phyloP scores from a whole-genome alignment of 176 grass and related monocot species.

The Thalia dealbata region DNA sequence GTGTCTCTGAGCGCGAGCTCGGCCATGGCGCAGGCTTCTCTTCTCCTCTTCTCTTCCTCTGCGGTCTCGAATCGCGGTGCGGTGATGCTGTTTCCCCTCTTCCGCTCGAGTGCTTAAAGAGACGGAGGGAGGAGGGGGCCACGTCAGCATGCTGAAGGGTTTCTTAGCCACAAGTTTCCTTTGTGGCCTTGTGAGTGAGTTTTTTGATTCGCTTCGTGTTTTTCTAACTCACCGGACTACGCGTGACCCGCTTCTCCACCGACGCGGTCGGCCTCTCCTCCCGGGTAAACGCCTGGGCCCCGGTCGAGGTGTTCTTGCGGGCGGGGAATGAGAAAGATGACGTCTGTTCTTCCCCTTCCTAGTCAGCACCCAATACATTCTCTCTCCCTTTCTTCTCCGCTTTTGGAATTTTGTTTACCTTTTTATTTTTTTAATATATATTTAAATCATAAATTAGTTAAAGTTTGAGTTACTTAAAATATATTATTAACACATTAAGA shows the following conservation, averaged over 20 bases:
- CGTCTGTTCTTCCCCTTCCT: not conserved
- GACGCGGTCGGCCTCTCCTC: not conserved
- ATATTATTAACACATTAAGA: too few species aligned
- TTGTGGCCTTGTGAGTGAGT: conserved; percentile 1
- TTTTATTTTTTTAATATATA: too few species aligned
- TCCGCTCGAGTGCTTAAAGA: not conserved
- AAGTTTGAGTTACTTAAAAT: too few species aligned
- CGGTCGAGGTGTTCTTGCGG: not conserved
- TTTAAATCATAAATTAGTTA: too few species aligned
- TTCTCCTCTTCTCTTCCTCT: not conserved
- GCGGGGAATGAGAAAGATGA: not conserved
- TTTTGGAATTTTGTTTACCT: too few species aligned
- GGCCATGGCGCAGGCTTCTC: not conserved
- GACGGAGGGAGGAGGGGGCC: not conserved
- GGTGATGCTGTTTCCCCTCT: too few species aligned
- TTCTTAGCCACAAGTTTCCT: conserved; percentile 9
- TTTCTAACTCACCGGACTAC: not conserved
- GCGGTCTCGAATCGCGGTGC: not conserved
- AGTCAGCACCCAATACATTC: not conserved
- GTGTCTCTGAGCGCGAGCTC: not conserved
- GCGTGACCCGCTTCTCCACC: not conserved
- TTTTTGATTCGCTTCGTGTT: not conserved
- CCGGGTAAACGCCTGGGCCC: not conserved
- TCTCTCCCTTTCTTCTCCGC: too few species aligned
- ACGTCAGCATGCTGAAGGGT: not conserved